These are phyloP conservation scores for Rosellinia necatrix DNA, from an alignment of 2,329 filamentous ascomycete species.

Conservation along the genomic window DNA sequence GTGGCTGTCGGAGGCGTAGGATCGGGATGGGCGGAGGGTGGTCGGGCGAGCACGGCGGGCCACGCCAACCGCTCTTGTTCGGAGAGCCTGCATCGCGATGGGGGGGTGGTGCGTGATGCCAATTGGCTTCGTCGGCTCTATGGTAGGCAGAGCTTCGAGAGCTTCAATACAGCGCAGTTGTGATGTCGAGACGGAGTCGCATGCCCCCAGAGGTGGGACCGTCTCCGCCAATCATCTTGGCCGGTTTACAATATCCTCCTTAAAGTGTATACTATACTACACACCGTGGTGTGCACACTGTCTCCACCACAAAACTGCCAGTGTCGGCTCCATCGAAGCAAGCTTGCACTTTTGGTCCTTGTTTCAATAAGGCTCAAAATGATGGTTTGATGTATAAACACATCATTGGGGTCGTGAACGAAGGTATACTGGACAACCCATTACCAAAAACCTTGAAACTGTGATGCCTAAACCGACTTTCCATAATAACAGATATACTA, in stretches of 20 bases:
- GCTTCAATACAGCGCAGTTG: conserved; percentile 20
- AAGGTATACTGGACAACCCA: background rate
- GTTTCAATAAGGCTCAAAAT: too few relatives aligned
- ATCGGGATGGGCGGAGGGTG: conserved; percentile 46
- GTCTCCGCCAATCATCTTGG: conserved; percentile 32
- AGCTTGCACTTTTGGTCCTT: too few relatives aligned
- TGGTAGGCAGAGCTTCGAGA: conserved; percentile 24
- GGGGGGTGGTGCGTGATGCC: conserved; percentile 28
- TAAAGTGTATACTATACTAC: conserved; percentile 14
- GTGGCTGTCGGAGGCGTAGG: conserved; percentile 60
- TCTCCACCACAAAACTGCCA: too few relatives aligned
- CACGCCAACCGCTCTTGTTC: conserved; percentile 50
- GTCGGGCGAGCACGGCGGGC: conserved; percentile 45
- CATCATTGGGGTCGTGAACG: too few relatives aligned
- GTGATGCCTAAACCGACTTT: conserved; percentile 8
- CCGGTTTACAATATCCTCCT: conserved; percentile 15
- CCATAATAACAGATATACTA: too few relatives aligned
- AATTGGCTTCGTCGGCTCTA: conserved; percentile 34
- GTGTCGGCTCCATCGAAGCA: too few relatives aligned
- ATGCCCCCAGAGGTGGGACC: conserved; percentile 29
- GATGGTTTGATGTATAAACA: too few relatives aligned
- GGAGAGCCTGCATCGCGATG: conserved; percentile 43
- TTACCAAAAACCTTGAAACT: background rate
- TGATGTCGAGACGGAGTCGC: conserved; percentile 34
- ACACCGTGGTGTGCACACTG: conserved; percentile 10